Base-by-base conservation (phyloP, 495 filamentous ascomycete genomes). In the Talaromyces liani region DNA sequence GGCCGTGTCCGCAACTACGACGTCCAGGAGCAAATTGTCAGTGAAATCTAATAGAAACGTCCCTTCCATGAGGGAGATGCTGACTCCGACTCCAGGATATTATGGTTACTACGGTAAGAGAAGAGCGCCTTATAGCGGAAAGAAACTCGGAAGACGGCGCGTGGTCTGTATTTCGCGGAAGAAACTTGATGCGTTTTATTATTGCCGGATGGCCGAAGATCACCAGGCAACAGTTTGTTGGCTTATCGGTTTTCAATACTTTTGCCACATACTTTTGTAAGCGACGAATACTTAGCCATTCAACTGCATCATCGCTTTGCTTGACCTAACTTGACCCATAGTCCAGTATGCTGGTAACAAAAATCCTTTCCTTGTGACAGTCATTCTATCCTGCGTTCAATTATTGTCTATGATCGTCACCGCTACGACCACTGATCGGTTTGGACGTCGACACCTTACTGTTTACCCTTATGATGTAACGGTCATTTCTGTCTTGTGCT, bases 191-290 rank as follows among this genome's bases (percentile, higher is more conserved):
- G 31, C 74, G 77, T 10, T 76, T 74, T 63, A 14, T 77, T 22
- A 79, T 79, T 60, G 71, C 77, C 5, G 66, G 56, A 54, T 79
- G 77, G 75, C 75, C 77, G 0, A 78, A 78, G 61, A 71, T 79
- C 36, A 65, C 69, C n/a, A n/a, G n/a, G 0, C 77, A 79, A 63
- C 77, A 79, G 33, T 74, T 79, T 60, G 73, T 79, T 6, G 77
- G 77, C 0, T 59, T 79, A 27, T 64, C 71, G 0, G 70, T 79
- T 16, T 79, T 79, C 64, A 77, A 76, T 57, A 77, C 71, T 2
- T 75, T 72, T 51, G 73, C 71, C 2, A 75, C 74, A 8, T 79
- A 79, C 61, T 79, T 79, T 67, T 79, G 73, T 75, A 67, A 64
- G 67, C 60, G 9, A 24, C 2, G 9, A 6, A 22, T 25, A 14